These are phyloP conservation scores for Aspergillus chevalieri DNA, from an alignment of 2,329 filamentous ascomycete species.

Conservation along the genomic window DNA sequence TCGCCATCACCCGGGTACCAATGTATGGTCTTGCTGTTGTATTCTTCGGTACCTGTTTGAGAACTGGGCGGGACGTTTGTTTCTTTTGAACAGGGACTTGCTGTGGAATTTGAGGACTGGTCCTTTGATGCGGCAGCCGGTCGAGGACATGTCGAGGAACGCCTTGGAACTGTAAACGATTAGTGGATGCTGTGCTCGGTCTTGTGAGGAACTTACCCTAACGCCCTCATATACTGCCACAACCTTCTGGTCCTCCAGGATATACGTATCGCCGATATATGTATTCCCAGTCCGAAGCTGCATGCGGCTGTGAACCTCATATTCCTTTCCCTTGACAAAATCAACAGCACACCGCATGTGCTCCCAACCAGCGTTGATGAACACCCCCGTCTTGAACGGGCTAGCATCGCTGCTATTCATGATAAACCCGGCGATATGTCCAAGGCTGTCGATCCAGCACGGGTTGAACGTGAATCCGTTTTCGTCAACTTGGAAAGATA, in stretches of 20 bases:
- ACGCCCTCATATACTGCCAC: too few species aligned
- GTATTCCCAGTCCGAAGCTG: constrained; percentile 47
- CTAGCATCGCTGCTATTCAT: constrained; percentile 55
- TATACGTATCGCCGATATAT: constrained; percentile 20
- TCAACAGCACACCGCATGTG: constrained; percentile 52
- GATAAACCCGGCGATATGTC: constrained; percentile 55
- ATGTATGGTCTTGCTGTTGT: too few species aligned
- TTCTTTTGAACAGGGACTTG: too few species aligned
- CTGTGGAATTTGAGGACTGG: too few species aligned
- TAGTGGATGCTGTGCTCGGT: too few species aligned
- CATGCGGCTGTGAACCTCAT: constrained; percentile 59
- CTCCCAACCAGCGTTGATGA: constrained; percentile 58
- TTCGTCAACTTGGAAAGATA: constrained; percentile 51
- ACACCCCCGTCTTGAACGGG: constrained; percentile 55
- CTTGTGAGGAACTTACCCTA: too few species aligned
- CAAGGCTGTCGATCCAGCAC: constrained; percentile 55
- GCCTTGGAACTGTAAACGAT: too few species aligned
- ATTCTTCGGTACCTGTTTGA: too few species aligned
- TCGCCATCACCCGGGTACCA: constrained; percentile 29
- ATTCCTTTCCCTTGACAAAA: constrained; percentile 47
- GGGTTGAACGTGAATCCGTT: constrained; percentile 54
- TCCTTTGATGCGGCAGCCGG: too few species aligned
- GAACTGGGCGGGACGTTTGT: too few species aligned
- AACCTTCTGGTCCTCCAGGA: too few species aligned
- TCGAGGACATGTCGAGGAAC: too few species aligned